Evolutionary conservation across 1,139 yeast genomes (phyloP), one percentile per base, ranked within the genome.

Genomic region (Yamadazyma membranifaciens): DNA sequence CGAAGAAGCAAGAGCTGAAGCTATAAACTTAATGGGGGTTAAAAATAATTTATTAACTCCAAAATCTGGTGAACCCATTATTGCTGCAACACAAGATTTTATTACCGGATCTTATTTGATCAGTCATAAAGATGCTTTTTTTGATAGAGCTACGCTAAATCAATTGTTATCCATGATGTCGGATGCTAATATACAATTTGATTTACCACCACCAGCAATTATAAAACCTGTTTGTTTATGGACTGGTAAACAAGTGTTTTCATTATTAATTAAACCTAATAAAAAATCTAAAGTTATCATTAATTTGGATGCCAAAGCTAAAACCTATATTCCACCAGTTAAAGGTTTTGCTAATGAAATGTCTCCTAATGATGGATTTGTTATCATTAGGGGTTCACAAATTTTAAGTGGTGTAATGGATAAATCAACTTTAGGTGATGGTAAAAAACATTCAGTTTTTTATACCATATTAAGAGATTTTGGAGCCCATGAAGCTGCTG

Each of bases 21-120:
- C 98, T 13, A 88, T 92, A 62, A 87, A 87, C 55, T 74, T 94
- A 55, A 94, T 94, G 99, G 98, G 98, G 39, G 98, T 94, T 34
- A 94, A 94, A 57, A 86, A 91, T 57, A 94, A 94, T 59, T 72
- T 94, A 48, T 75, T 92, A 50, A 92, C 98, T 1, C 99, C 99
- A 9, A 88, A 91, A 59, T 87, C 96, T 26, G 99, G 99, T 55
- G 98, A 94, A 57, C 99, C 99, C 0, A 94, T 94, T 56, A 92
- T 94, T 74, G 98, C 98, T 1, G 99, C 99, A 7, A 94, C 98
- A 2, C 99, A 94, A 70, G 99, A 94, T 79, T 94, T 94, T 70
- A 92, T 94, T 53, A 91, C 98, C 4, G 98, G 98, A 12, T 87
- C 97, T 0, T 94, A 84, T 60, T 72, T 94, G 51, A 87, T 94